Evolutionary conservation across 2,329 filamentous ascomycete species (phyloP).

Genomic region (Ascocoryne sarcoides): DNA sequence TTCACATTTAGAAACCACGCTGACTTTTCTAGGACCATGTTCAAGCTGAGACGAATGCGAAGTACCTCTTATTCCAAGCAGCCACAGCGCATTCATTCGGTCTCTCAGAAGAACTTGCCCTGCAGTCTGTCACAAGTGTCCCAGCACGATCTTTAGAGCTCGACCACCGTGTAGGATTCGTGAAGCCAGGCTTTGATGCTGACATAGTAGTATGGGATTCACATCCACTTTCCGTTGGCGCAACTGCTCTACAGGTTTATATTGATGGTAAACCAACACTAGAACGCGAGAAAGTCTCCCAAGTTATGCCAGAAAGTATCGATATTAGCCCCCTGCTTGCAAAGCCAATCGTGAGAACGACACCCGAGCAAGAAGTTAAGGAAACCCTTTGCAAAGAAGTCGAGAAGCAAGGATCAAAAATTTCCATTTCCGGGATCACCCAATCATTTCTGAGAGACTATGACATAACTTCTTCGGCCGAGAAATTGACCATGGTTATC

Average conservation of each 20-base stretch:
- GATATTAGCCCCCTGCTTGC: background rate
- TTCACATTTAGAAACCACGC: background rate
- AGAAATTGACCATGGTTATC: conserved; percentile 33
- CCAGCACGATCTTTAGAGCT: conserved; percentile 37
- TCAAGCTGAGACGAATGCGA: conserved; percentile 30
- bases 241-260: conserved; percentile 38
- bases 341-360: conserved; percentile 23
- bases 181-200: conserved; percentile 38
- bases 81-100: conserved; percentile 35
- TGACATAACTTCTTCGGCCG: conserved; percentile 4
- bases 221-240: conserved; percentile 37
- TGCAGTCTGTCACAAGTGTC: conserved; percentile 37
- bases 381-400: conserved; percentile 23
- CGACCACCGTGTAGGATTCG: conserved; percentile 36
- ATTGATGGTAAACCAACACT: conserved; percentile 36
- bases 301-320: conserved; percentile 19
- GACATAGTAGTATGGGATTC: conserved; percentile 42
- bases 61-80: conserved; percentile 29
- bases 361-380: conserved; percentile 16
- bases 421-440: conserved; percentile 33
- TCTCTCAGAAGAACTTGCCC: conserved; percentile 32
- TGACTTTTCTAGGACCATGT: conserved; percentile 29
- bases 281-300: conserved; percentile 27
- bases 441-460: conserved; percentile 29
- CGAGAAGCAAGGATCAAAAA: conserved; percentile 17